Percentiles rank a stretch among this genome's conserved stretches.
Conservation (phyloP, 129 eudicot genomes). For the Centella asiatica region DNA sequence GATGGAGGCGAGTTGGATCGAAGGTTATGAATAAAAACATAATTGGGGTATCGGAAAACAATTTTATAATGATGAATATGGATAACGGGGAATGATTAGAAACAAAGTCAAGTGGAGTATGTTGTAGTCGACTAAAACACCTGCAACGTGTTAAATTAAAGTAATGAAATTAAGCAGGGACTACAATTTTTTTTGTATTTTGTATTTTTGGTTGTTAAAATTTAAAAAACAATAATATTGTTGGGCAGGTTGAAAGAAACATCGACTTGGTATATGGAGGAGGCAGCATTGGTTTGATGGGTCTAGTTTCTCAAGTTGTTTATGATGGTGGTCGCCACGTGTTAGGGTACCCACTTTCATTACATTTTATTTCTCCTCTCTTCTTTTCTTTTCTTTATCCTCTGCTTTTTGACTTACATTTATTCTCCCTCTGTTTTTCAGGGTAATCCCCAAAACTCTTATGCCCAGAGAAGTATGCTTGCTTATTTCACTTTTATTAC, state of each 20-base stretch:
- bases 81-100: not conserved
- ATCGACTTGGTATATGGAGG: slow-evolving; percentile 84
- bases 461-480: slow-evolving; percentile 69
- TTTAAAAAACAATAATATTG: not conserved
- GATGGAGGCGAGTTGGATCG: not conserved
- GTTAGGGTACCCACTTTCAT: slow-evolving; percentile 41
- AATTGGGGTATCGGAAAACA: not conserved
- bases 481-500: not conserved
- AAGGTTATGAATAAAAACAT: not conserved
- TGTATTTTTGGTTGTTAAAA: too few species aligned
- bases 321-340: slow-evolving; percentile 90
- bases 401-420: not conserved
- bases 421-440: slow-evolving; percentile 11
- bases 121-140: not conserved
- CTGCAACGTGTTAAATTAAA: not conserved
- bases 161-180: not conserved
- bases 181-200: too few species aligned
- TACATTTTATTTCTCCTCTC: not conserved
- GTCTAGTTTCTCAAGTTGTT: slow-evolving; percentile 71
- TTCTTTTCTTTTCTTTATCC: not conserved
- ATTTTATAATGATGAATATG: not conserved
- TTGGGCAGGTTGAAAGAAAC: slow-evolving; percentile 59
- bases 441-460: slow-evolving; percentile 77
- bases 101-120: not conserved
- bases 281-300: slow-evolving; percentile 84